Evolutionary conservation across 176 grass and related monocot species (phyloP).

Genomic region (Avena insularis): DNA sequence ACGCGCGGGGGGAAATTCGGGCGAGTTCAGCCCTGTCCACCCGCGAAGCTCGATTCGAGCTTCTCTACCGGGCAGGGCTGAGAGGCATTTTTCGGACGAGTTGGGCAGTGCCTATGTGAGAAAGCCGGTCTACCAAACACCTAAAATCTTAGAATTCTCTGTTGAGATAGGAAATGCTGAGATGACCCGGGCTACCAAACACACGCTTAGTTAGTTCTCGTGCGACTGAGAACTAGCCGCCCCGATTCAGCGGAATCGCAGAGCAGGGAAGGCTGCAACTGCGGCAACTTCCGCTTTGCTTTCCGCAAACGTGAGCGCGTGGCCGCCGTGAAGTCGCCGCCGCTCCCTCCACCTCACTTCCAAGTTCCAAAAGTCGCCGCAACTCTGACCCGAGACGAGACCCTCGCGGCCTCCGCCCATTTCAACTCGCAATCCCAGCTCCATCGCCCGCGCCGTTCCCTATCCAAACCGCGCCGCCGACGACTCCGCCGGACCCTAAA

Average conservation of each 20-base stretch:
- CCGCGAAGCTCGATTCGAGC: too few species aligned
- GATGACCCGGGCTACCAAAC: too few species aligned
- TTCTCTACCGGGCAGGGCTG: too few species aligned
- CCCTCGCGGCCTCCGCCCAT: constrained; percentile 1
- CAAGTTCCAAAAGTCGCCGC: constrained; percentile 4
- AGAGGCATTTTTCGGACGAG: too few species aligned
- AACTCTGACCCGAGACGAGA: not conserved
- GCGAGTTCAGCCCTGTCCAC: too few species aligned
- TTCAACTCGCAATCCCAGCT: not conserved
- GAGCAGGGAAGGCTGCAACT: constrained; percentile 32
- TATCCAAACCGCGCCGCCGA: constrained; percentile 30
- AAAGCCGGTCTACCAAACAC: too few species aligned
- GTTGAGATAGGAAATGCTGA: too few species aligned
- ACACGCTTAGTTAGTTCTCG: too few species aligned
- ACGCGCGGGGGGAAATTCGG: too few species aligned
- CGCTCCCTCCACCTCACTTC: not conserved
- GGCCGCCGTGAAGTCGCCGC: constrained; percentile 52
- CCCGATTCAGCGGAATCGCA: constrained; percentile 31
- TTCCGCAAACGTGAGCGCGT: constrained; percentile 47
- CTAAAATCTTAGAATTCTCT: too few species aligned
- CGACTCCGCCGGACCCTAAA: not conserved
- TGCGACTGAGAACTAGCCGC: not conserved
- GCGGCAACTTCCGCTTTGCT: constrained; percentile 41
- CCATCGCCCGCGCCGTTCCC: not conserved
- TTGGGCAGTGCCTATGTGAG: too few species aligned